These are phyloP conservation scores for Camellia sinensis DNA, from an alignment of 148 eudicot genomes.

Conservation along the genomic window DNA sequence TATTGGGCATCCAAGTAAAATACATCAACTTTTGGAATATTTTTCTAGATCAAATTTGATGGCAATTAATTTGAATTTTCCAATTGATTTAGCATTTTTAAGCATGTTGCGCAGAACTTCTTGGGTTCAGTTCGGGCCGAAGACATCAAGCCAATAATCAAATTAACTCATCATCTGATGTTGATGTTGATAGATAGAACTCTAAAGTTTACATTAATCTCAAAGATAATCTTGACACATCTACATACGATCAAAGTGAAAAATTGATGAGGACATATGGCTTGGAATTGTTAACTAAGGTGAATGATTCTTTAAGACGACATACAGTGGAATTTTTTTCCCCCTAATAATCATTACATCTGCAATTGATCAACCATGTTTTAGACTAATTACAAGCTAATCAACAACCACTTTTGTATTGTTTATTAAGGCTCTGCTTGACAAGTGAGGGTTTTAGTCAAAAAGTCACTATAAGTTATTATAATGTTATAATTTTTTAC, in stretches of 20 bases:
- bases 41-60: no score
- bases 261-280: not conserved
- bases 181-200: not conserved
- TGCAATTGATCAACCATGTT: conserved; percentile 4
- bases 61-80: no score
- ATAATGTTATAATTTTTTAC: no score
- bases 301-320: not conserved
- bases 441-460: no score
- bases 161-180: no score
- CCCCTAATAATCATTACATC: not conserved
- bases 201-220: not conserved
- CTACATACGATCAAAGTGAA: not conserved
- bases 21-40: no score
- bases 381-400: conserved; percentile 13
- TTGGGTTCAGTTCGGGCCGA: not conserved
- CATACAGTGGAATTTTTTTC: not conserved
- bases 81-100: no score
- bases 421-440: not conserved
- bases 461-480: no score
- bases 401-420: not conserved
- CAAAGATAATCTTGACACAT: not conserved
- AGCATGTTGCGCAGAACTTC: no score
- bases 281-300: not conserved
- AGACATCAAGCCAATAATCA: not conserved
- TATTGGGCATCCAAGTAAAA: no score